Evolutionary conservation across 352 stramenopile species (phyloP), one percentile per base, ranked within the genome.

Genomic region (Blastocystis sp.): DNA sequence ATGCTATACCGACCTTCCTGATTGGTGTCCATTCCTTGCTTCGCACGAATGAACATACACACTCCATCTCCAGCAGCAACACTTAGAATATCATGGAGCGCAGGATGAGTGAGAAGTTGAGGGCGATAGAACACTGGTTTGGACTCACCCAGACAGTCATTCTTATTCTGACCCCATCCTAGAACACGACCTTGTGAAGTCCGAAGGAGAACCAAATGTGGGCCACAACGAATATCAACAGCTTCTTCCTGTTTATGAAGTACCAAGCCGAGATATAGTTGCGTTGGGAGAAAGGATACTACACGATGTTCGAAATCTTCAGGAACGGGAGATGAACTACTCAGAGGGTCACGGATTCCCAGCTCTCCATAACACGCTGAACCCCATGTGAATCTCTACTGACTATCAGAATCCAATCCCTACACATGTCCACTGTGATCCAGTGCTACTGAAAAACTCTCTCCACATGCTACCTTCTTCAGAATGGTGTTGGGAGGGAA

Each of bases 321-420:
- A 46, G 39, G 39, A 9, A 46, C 9, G n/a, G 56, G 56, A 12
- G n/a, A 35, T 14, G 56, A 35, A 1, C n/a, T 35, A 63, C 56
- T 12, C 24, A 73, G 27, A 24, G 61, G 61, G 29, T 73, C 61
- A n/a, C 61, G 61, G 16, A 73, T 73, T 7, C 61, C 61, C 61
- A 73, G 16, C 61, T 73, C 61, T 27, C 61, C 61, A 16, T 51
- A 73, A 46, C 35, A 24, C 27, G 32, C 61, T 14, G 32, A 73
- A 4, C 61, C 61, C 61, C 61, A 73, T 14, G 61, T 43, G 16
- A 73, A 73, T 39, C 39, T n/a, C n/a, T n/a, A n/a, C n/a, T n/a
- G n/a, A n/a, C n/a, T n/a, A n/a, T n/a, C n/a, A n/a, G 9, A 46
- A 46, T 9, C 39, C 39, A 46, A 46, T 46, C 9, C 39, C 9